Conservation (phyloP, 345 rosid species). For the Anastatica hierochuntica region DNA sequence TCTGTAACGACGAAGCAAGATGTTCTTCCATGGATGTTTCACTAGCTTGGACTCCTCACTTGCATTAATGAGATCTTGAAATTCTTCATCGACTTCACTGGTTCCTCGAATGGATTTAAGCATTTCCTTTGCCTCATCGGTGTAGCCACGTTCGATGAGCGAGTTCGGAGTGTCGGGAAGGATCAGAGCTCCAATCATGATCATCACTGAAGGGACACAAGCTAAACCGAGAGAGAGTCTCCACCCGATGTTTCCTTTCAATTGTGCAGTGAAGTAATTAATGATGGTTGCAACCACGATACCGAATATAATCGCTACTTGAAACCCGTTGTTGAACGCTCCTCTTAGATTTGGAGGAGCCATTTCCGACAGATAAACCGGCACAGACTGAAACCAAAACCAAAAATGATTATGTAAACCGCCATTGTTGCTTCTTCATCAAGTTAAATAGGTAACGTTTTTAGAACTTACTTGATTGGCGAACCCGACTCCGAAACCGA, state of each 20-base stretch:
- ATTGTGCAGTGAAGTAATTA: conserved; percentile 47
- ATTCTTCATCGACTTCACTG: conserved; percentile 44
- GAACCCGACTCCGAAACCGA: conserved; percentile 78
- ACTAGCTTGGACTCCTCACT: conserved; percentile 51
- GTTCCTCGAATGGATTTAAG: conserved; percentile 49
- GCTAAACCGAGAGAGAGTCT: conserved; percentile 62
- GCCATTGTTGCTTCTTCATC: neutral
- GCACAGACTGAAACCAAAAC: conserved; percentile 43
- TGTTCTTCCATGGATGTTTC: conserved; percentile 59
- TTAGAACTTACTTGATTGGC: conserved; percentile 54
- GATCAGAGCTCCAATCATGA: conserved; percentile 49
- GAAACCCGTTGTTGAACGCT: conserved; percentile 73
- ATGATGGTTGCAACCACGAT: conserved; percentile 56
- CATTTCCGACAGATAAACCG: conserved; percentile 74
- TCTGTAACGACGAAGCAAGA: conserved; percentile 39
- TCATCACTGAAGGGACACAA: conserved; percentile 55
- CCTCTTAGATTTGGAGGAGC: conserved; percentile 69
- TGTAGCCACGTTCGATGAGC: conserved; percentile 52
- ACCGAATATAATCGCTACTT: conserved; percentile 65
- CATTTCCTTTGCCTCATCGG: conserved; percentile 52
- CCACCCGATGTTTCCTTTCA: conserved; percentile 62
- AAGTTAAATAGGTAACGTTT: neutral
- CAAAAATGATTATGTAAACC: neutral
- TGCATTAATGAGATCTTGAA: conserved; percentile 49
- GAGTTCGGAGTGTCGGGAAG: conserved; percentile 79